Evolutionary conservation across 345 rosid genomes (phyloP), one percentile per base, ranked within the genome.

Genomic region (Lumnitzera racemosa): DNA sequence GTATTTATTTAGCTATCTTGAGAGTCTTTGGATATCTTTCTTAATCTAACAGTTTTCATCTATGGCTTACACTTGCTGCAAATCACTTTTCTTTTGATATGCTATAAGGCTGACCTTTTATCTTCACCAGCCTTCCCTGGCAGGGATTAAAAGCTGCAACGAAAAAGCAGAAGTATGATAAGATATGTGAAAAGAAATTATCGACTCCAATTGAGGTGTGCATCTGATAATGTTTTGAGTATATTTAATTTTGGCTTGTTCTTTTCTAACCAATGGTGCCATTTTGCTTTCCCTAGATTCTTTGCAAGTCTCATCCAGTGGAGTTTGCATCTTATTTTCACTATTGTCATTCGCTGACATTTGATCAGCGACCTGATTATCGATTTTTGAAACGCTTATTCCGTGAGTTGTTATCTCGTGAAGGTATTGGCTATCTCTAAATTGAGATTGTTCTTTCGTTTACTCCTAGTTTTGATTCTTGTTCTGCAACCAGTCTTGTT

Each of bases 201-300:
- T 79, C 96, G 61, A 90, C 97, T 66, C 96, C 95, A 51, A 91
- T 91, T 64, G 98, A 88, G 98, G 96, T 88, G 61, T 64, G 62
- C 51, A 29, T 36, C 25, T 61, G 16, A 59, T 25, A 9, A 24
- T 2, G 36, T 14, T 24, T 53, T 12, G 24, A 55, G 10, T 20
- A 13, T 20, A 51, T 31, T 27, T 49, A 15, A 27, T 10, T 20
- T 49, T 54, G 51, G 49, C 31, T 27, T 70, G 27, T 54, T n/a
- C 41, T 1, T 36, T 52, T 43, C 53, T 17, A 56, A 68, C 46
- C 56, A 59, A 53, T 46, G 47, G 36, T 55, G 47, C 12, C 31
- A n/a, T 53, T 58, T 49, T 41, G n/a, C 55, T 57, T 58, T 67
- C 24, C 62, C 43, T 36, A 88, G 98, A 91, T 82, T 51, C 77